These are phyloP conservation scores for Penicillium digitatum DNA, from an alignment of 2,329 filamentous ascomycete species.

Conservation along the genomic window DNA sequence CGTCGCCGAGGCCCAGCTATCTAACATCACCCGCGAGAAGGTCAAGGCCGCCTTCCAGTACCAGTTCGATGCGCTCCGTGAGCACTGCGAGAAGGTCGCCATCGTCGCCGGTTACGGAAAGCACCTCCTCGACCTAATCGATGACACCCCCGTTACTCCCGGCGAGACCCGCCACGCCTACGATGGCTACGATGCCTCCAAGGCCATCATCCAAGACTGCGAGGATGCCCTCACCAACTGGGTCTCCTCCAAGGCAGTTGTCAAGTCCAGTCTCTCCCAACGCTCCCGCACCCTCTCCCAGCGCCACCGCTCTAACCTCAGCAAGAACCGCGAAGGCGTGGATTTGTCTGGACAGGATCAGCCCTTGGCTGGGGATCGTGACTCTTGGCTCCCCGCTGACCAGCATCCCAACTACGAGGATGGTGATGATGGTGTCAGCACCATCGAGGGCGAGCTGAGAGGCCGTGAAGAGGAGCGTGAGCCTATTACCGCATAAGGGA, in stretches of 20 bases:
- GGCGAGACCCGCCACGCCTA: conserved; percentile 95
- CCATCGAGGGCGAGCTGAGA: conserved; percentile 32
- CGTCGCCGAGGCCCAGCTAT: conserved; percentile 94
- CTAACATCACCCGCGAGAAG: conserved; percentile 99
- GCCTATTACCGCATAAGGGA: conserved; percentile 23
- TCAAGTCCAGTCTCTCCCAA: conserved; percentile 80
- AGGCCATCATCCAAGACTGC: conserved; percentile 98
- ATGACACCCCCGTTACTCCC: conserved; percentile 94
- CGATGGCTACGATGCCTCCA: conserved; percentile 96
- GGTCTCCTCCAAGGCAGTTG: conserved; percentile 84
- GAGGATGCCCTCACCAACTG: conserved; percentile 97
- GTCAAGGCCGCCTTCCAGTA: conserved; percentile 97
- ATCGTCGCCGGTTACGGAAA: conserved; percentile 98
- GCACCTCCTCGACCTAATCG: conserved; percentile 93
- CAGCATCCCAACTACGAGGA: conserved; percentile 50
- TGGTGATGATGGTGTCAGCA: conserved; percentile 38
- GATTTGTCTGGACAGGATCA: conserved; percentile 81
- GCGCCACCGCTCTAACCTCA: conserved; percentile 70
- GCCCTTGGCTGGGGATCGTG: conserved; percentile 71
- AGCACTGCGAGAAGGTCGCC: conserved; percentile 97
- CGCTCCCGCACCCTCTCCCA: conserved; percentile 84
- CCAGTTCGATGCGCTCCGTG: conserved; percentile 94
- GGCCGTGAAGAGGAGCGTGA: conserved; percentile 38
- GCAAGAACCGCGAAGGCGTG: conserved; percentile 65
- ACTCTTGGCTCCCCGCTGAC: conserved; percentile 73